A percentile compares a stretch with the other conserved stretches of the same genome.
Conservation (phyloP, 2,329 filamentous ascomycete genomes). For the Diaporthe helianthi region DNA sequence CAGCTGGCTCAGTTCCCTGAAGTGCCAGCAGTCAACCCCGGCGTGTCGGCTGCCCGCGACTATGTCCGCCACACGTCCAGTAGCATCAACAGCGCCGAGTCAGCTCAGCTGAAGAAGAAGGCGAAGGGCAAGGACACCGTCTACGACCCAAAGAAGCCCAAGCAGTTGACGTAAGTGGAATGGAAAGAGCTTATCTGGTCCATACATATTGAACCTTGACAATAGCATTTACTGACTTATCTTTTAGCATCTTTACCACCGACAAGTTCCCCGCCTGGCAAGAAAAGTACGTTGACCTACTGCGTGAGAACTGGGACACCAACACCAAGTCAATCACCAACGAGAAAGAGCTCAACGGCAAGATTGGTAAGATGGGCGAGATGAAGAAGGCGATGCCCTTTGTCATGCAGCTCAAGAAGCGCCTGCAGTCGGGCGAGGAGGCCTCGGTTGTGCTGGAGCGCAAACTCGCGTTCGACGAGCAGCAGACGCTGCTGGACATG, state of each 20-base stretch:
- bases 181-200: no score
- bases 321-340: conserved; percentile 66
- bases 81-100: conserved; percentile 87
- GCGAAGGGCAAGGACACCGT: conserved; percentile 86
- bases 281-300: conserved; percentile 83
- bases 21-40: conserved; percentile 68
- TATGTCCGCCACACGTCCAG: conserved; percentile 71
- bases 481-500: conserved; percentile 78
- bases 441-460: conserved; percentile 77
- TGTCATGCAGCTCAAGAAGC: conserved; percentile 84
- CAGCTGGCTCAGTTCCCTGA: conserved; percentile 81
- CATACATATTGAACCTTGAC: background rate
- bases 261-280: conserved; percentile 89
- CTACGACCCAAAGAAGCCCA: conserved; percentile 91
- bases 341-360: conserved; percentile 80
- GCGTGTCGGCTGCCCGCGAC: conserved; percentile 78
- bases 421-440: conserved; percentile 74
- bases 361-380: conserved; percentile 82
- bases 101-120: conserved; percentile 83
- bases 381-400: conserved; percentile 99
- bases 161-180: conserved; percentile 71
- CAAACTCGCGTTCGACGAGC: conserved; percentile 87
- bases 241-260: conserved; percentile 71
- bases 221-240: background rate
- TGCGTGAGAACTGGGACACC: conserved; percentile 73